A percentile compares a stretch with the other conserved stretches of the same genome.
These are phyloP conservation scores for Podospora australis DNA, from an alignment of 495 filamentous ascomycete genomes.

Conservation along the genomic window DNA sequence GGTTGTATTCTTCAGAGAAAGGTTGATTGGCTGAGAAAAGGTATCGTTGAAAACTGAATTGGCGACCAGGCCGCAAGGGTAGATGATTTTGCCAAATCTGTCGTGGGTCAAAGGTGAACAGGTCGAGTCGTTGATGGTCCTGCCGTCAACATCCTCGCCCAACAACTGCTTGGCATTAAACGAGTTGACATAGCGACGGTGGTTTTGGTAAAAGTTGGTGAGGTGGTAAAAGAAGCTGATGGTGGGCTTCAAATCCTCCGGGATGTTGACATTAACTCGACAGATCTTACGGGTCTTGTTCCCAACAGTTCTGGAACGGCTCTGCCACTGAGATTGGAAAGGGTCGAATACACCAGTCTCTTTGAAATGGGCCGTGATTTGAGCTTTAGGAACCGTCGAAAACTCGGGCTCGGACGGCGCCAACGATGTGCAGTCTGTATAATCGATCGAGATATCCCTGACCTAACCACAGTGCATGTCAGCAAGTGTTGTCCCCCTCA, in stretches of 20 bases:
- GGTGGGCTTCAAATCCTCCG: constrained; percentile 68
- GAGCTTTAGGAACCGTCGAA: constrained; percentile 44
- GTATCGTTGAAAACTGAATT: constrained; percentile 97
- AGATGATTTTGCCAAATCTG: constrained; percentile 61
- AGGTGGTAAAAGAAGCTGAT: constrained; percentile 90
- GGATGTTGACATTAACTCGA: constrained; percentile 68
- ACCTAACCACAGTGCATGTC: constrained; percentile 48
- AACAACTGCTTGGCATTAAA: constrained; percentile 76
- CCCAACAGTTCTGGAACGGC: too few species aligned
- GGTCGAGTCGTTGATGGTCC: constrained; percentile 54
- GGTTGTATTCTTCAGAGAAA: constrained; percentile 33
- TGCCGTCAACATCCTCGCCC: constrained; percentile 56
- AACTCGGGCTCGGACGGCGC: constrained; percentile 37
- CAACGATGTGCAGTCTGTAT: constrained; percentile 69
- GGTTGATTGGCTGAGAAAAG: constrained; percentile 54
- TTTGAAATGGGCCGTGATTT: constrained; percentile 58
- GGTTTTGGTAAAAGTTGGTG: constrained; percentile 99
- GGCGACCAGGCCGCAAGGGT: constrained; percentile 92
- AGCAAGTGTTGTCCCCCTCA: constrained; percentile 5
- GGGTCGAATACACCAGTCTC: constrained; percentile 22
- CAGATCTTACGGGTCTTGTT: too few species aligned
- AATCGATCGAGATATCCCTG: constrained; percentile 85
- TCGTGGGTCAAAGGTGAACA: constrained; percentile 70
- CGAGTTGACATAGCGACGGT: constrained; percentile 90
- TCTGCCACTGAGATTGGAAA: constrained; percentile 26